Base-by-base conservation (phyloP, 306 rosid species). In the Hylodesmum podocarpum region DNA sequence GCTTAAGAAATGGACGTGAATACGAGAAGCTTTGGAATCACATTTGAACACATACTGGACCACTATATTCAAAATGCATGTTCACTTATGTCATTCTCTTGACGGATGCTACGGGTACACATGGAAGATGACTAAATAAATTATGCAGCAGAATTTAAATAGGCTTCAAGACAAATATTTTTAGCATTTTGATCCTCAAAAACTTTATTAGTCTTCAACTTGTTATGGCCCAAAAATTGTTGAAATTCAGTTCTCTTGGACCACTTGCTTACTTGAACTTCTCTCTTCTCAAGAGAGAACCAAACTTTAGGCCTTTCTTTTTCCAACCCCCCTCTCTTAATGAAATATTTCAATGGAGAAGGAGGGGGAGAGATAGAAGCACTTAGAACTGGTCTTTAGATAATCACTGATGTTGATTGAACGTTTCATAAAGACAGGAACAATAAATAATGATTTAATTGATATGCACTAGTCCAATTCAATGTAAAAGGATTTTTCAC, bases 41-140 rank as follows among this genome's bases (percentile, higher is more conserved):
- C 24, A 28, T 28, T 36, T 50, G 50, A 51, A 33, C 63, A 14
- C 40, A 44, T 21, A 54, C 6, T 55, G 70, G 80, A 80, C 79
- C 85, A 77, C 70, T 50, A 46, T 34, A 8, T 7, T 16, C 8
- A 37, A 66, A 36, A 21, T 49, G 66, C 51, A 68, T 55, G 54
- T 29, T 19, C 70, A n/a, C 25, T 65, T 39, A 73, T 39, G 62
- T 3, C 78, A 51, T 22, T 53, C 50, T 39, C 13, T 24, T 47
- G 72, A 22, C 53, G 55, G 40, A 22, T 80, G 73, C 69, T 21
- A 73, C 31, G 12, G 61, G 39, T 18, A n/a, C n/a, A n/a, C n/a
- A 63, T 50, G n/a, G 73, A 40, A 61, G 36, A 28, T 59, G 36
- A 46, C 27, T 40, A 25, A 31, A 63, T 27, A 40, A 6, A 64